Evolutionary conservation across 345 rosid genomes (phyloP).

Genomic region (Moringa oleifera): DNA sequence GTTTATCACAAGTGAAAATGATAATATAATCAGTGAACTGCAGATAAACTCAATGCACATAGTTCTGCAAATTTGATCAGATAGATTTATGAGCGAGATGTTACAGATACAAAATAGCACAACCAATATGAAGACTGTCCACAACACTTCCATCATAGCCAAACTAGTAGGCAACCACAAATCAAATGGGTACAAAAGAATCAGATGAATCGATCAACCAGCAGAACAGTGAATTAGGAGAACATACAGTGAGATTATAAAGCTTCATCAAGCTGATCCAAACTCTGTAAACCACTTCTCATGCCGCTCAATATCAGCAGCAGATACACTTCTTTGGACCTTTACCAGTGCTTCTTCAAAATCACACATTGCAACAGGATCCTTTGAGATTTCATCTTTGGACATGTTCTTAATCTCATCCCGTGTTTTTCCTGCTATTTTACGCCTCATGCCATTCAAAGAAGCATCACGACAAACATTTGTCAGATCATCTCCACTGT

Average conservation of each 20-base stretch:
- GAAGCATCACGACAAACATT: constrained; percentile 98
- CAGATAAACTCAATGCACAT: no score
- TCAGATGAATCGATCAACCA: constrained; percentile 1
- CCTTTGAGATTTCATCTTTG: constrained; percentile 95
- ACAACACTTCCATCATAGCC: neutral
- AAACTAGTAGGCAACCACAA: neutral
- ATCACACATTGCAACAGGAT: constrained; percentile 99
- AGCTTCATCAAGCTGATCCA: constrained; percentile 64
- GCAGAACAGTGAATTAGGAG: neutral
- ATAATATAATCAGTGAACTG: no score
- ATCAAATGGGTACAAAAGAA: neutral
- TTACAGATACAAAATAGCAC: constrained; percentile 11
- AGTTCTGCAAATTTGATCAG: neutral
- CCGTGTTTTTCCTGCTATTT: constrained; percentile 96
- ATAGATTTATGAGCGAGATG: constrained; percentile 9
- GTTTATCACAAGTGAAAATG: no score
- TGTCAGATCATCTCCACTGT: constrained; percentile 99
- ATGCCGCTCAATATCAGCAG: constrained; percentile 85
- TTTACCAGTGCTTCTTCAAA: constrained; percentile 91
- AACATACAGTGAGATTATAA: neutral
- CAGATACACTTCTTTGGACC: constrained; percentile 95
- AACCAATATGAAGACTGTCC: neutral
- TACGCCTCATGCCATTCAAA: constrained; percentile 98
- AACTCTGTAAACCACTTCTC: constrained; percentile 97
- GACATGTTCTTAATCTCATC: constrained; percentile 99